Conservation (phyloP, 2,329 filamentous ascomycete species). For the Aspergillus spinulosporus region DNA sequence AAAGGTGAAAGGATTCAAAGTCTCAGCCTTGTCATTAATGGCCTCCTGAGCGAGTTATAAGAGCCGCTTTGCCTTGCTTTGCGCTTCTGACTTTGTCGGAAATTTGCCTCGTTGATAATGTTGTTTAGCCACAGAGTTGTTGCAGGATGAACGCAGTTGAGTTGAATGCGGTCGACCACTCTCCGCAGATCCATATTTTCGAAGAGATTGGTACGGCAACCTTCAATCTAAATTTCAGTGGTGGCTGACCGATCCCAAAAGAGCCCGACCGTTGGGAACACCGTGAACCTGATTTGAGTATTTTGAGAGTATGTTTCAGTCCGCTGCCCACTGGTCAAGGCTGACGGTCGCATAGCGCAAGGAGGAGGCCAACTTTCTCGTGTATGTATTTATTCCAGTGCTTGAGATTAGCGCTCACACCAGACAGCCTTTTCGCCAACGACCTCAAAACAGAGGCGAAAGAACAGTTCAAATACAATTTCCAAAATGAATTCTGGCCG, state of each 20-base stretch:
- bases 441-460: not conserved
- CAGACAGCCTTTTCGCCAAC: too few species aligned
- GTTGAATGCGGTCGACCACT: too few species aligned
- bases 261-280: not conserved
- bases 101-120: not conserved
- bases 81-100: not conserved
- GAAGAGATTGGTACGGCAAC: constrained; percentile 3
- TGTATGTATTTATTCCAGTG: not conserved
- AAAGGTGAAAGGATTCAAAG: not conserved
- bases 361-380: not conserved
- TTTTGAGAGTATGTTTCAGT: not conserved
- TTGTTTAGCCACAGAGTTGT: not conserved
- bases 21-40: not conserved
- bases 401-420: too few species aligned
- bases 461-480: not conserved
- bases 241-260: not conserved
- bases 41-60: not conserved
- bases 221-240: not conserved
- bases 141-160: not conserved
- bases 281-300: not conserved
- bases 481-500: constrained; percentile 9
- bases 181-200: constrained; percentile 1
- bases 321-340: too few species aligned
- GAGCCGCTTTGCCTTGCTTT: not conserved
- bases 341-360: not conserved